These are phyloP conservation scores for Pichia sp. DNA, from an alignment of 1,139 yeast genomes.

Conservation along the genomic window DNA sequence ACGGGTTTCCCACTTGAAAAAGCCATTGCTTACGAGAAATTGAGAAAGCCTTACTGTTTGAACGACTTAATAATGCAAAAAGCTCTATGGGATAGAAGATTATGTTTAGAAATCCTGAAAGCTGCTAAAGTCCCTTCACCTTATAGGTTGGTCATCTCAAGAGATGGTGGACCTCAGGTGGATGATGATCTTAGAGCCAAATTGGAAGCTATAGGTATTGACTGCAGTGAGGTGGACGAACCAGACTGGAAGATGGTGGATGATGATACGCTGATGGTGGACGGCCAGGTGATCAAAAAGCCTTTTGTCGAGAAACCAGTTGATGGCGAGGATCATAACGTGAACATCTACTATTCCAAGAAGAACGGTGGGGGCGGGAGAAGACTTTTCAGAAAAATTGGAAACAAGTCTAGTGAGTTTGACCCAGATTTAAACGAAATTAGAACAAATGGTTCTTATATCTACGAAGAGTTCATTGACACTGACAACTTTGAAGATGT, in stretches of 20 bases:
- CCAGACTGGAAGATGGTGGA: constrained; percentile 88
- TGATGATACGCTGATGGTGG: constrained; percentile 75
- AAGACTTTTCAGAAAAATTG: constrained; percentile 87
- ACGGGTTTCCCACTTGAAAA: constrained; percentile 94
- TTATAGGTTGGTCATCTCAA: constrained; percentile 73
- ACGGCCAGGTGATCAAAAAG: constrained; percentile 67
- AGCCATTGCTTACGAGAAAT: constrained; percentile 84
- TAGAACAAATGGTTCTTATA: constrained; percentile 85
- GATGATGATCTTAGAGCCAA: constrained; percentile 58
- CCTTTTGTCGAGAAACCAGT: constrained; percentile 99
- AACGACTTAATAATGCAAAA: constrained; percentile 91
- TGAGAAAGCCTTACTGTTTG: constrained; percentile 84
- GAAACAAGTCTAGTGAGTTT: constrained; percentile 94
- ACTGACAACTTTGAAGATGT: constrained; percentile 98
- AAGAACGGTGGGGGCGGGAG: constrained; percentile 97
- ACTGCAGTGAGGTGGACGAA: constrained; percentile 50
- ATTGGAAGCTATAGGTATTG: constrained; percentile 58
- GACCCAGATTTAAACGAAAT: constrained; percentile 76
- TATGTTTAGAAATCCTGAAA: constrained; percentile 78
- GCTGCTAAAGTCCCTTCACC: constrained; percentile 89
- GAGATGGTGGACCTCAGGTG: constrained; percentile 95
- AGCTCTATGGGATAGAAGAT: constrained; percentile 91
- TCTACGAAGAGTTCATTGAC: constrained; percentile 94
- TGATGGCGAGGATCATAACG: constrained; percentile 98
- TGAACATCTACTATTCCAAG: constrained; percentile 83